Base-by-base conservation (phyloP, 345 rosid species). In the Euphorbia pulcherrima region DNA sequence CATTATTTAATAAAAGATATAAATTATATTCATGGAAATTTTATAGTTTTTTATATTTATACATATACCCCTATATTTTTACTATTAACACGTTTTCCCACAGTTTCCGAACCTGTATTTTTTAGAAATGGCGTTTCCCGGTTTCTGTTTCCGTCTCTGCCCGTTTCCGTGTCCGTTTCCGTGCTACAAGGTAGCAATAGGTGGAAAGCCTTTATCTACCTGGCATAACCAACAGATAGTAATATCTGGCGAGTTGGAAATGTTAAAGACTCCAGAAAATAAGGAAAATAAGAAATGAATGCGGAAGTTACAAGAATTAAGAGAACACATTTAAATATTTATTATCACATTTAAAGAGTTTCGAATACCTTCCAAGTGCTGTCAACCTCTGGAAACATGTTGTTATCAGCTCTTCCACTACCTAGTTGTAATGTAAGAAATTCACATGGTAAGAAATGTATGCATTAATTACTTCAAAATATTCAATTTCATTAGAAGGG, bases 351-450 rank as follows among this genome's bases (percentile, higher is more conserved):
- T 73, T 71, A 35, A 71, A 75, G 14, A 64, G 65, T 70, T 73
- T 51, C 75, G 61, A 76, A n/a, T 85, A 93, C 92, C 83, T 90
- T 87, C 95, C 94, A 90, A 23, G 87, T 83, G 83, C 96, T 89
- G 85, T 89, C 96, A 69, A 94, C 97, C 63, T 94, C 96, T 70
- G 99, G 97, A 75, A 94, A 94, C 92, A 94, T 81, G 80, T 68
- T 61, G 65, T 80, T 90, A 46, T 89, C 90, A 69, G 89, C 76
- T 74, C 63, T 79, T 74, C 81, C 83, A 55, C 82, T 76, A 75
- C 96, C 91, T 90, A 71, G 48, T 62, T 62, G 56, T 64, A 48
- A 64, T 14, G 75, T 12, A 3, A 61, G 59, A 68, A 53, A 62
- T 47, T 27, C 14, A 44, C 6, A 56, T 50, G 8, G 62, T 65